Evolutionary conservation across 352 stramenopile genomes (phyloP).

Genomic region (Phytopythium chamaehyphon): DNA sequence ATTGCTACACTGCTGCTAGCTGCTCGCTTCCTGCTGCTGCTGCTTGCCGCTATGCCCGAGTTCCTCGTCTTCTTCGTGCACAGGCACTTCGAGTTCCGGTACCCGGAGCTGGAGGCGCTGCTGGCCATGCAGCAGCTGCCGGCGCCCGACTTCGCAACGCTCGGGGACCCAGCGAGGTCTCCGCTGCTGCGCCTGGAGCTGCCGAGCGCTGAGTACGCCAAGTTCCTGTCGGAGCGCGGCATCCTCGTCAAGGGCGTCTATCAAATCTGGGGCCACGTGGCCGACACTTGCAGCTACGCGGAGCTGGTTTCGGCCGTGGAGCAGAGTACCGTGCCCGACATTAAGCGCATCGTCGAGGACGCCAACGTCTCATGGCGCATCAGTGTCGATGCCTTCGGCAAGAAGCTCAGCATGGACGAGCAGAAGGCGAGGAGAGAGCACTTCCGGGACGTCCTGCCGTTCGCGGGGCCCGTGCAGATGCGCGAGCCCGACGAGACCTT

Average conservation of each 20-base stretch:
- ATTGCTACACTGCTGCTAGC: too few species aligned
- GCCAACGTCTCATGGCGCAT: constrained; percentile 64
- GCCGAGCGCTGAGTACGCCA: constrained; percentile 53
- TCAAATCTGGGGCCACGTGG: constrained; percentile 60
- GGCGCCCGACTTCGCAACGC: constrained; percentile 23
- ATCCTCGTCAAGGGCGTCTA: constrained; percentile 85
- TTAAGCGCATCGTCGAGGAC: constrained; percentile 43
- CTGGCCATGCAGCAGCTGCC: constrained; percentile 54
- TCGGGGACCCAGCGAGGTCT: constrained; percentile 44
- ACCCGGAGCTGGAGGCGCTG: constrained; percentile 76
- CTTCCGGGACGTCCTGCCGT: constrained; percentile 54
- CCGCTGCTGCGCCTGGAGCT: constrained; percentile 62
- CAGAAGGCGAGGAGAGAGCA: constrained; percentile 43
- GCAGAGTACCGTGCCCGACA: constrained; percentile 26
- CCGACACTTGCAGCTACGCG: constrained; percentile 29
- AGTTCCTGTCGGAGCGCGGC: constrained; percentile 72
- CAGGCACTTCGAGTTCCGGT: constrained; percentile 79
- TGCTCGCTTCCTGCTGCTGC: too few species aligned
- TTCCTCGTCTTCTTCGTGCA: constrained; percentile 85
- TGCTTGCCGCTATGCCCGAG: constrained; percentile 33
- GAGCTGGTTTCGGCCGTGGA: constrained; percentile 46
- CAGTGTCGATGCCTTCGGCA: constrained; percentile 70
- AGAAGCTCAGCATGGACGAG: constrained; percentile 73
- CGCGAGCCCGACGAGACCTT: constrained; percentile 68
- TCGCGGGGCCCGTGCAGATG: constrained; percentile 69